Conservation (phyloP, 2,329 filamentous ascomycete species). For the Fusarium veterinarium region DNA sequence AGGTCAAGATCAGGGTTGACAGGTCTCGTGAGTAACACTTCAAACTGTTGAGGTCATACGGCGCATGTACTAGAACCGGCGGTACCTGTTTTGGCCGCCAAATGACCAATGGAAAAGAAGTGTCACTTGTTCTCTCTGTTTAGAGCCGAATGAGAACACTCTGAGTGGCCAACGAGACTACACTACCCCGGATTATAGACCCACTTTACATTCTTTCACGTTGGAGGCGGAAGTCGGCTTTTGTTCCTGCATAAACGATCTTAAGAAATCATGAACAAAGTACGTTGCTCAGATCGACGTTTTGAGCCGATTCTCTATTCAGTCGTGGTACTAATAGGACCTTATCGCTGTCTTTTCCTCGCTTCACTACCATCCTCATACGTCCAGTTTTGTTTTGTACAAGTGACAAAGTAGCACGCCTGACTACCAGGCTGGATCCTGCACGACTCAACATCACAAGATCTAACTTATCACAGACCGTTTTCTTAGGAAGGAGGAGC, state of each 20-base stretch:
- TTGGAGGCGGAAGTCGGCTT: conserved; percentile 10
- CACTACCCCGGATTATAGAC: conserved; percentile 41
- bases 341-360: neutral
- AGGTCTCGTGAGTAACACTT: conserved; percentile 39
- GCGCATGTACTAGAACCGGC: neutral
- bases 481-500: conserved; percentile 16
- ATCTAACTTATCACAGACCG: neutral
- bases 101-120: conserved; percentile 4
- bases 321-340: neutral
- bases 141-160: neutral
- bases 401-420: conserved; percentile 1
- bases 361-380: neutral
- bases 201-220: neutral
- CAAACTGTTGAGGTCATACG: conserved; percentile 43
- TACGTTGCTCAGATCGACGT: neutral
- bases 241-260: neutral
- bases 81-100: conserved; percentile 16
- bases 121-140: conserved; percentile 5
- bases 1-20: conserved; percentile 29
- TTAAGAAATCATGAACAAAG: neutral
- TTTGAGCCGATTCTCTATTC: neutral
- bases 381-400: neutral
- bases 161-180: conserved; percentile 35
- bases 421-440: conserved; percentile 12
- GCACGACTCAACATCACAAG: conserved; percentile 13